phyloP scores from a whole-genome alignment of 1,284 basidiomycete genomes.

The Tilletia walkeri region DNA sequence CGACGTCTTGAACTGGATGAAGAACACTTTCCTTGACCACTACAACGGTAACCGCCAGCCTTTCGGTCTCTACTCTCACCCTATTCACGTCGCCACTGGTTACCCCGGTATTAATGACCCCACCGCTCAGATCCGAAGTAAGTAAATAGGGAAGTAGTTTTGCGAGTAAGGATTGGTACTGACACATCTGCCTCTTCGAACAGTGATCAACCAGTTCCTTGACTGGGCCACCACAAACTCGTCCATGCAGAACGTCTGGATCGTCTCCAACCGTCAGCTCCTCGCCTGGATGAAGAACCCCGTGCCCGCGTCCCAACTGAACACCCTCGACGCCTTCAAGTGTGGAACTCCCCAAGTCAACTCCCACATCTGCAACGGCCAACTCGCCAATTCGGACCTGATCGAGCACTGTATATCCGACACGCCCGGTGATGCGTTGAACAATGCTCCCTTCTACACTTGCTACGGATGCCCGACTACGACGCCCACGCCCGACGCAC shows the following conservation, averaged over 20 bases:
- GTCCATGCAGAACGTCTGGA: slow-evolving; percentile 67
- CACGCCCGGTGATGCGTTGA: slow-evolving; percentile 40
- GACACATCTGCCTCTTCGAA: slow-evolving; percentile 44
- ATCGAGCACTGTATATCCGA: slow-evolving; percentile 47
- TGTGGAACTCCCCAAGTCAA: slow-evolving; percentile 40
- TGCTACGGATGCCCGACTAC: slow-evolving; percentile 49
- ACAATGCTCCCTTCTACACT: slow-evolving; percentile 42
- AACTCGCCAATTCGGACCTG: slow-evolving; percentile 37
- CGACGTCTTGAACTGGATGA: slow-evolving; percentile 69
- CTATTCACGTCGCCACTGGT: slow-evolving; percentile 71
- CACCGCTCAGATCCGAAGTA: slow-evolving; percentile 18
- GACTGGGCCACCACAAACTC: slow-evolving; percentile 66
- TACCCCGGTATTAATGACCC: slow-evolving; percentile 38
- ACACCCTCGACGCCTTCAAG: slow-evolving; percentile 48
- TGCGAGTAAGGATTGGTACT: slow-evolving; percentile 51
- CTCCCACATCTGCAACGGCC: slow-evolving; percentile 45
- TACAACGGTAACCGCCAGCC: slow-evolving; percentile 71
- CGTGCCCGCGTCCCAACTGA: slow-evolving; percentile 56
- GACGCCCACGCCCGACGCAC: slow-evolving; percentile 36
- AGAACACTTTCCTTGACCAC: slow-evolving; percentile 68
- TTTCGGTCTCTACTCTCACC: slow-evolving; percentile 77
- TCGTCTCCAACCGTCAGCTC: slow-evolving; percentile 71
- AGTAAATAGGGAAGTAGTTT: background rate
- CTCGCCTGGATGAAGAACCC: slow-evolving; percentile 74
- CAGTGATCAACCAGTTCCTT: slow-evolving; percentile 71